Base-by-base conservation (phyloP, 129 eudicot species). In the Daucus carota region DNA sequence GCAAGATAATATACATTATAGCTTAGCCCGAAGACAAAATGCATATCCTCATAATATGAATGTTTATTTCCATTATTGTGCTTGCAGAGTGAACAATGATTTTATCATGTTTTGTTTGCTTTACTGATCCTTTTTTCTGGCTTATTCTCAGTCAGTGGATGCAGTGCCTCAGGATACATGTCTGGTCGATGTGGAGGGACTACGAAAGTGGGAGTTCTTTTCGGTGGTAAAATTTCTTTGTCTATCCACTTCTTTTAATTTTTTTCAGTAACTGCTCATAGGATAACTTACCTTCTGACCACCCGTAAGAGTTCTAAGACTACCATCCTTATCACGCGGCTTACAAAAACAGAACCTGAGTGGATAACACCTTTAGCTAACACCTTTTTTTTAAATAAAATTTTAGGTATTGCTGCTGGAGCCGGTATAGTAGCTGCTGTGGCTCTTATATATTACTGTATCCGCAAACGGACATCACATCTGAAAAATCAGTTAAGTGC, bases 361-460 rank as follows among this genome's bases (percentile, higher is more conserved):
- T 63, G 40, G 38, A 63, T 34, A 65, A 67, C 72, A 42, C 33
- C 43, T 66, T 31, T 8, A 63, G 36, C 70, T 63, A 15, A 12
- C 22, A 31, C 10, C 40, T 28, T 67, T 33, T 31, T 33, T 67
- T 67, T 2, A 34, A 1, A 63, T 63, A 29, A 67, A 34, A 32
- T 67, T 28, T 36, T 52, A 92, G 96, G 96, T 46, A 74, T 93
- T 68, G 47, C 83, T 60, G 87, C 82, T 24, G 97, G 97, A 78
- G 93, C 88, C 45, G 72, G 78, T 81, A 76, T 86, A 54, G 82
- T 87, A 75, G 79, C 84, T 29, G 70, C 44, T 20, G 29, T 89
- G 11, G 88, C 86, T 60, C 68, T 83, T 57, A 81, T 84, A 42
- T 88, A 82, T 83, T 88, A 82, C 85, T 88, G 88, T 78, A 57